phyloP scores from a whole-genome alignment of 2,329 filamentous ascomycete genomes.

The Penicillium sp. region DNA sequence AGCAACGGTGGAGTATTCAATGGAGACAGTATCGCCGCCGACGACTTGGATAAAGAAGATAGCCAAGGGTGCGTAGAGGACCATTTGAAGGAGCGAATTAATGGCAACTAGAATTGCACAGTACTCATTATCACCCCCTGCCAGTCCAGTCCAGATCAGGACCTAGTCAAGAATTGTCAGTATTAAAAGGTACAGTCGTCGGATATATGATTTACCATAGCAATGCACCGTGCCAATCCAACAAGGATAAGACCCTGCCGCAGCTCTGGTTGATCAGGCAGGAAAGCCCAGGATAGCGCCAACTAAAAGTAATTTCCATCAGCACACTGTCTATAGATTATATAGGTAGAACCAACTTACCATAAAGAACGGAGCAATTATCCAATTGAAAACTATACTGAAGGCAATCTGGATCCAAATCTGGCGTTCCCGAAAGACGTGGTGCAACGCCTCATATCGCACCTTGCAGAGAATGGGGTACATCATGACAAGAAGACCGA shows the following conservation, averaged over 20 bases:
- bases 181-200: neutral
- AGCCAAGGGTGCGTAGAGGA: constrained; percentile 66
- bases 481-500: constrained; percentile 88
- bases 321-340: neutral
- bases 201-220: constrained; percentile 62
- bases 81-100: constrained; percentile 71
- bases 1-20: constrained; percentile 66
- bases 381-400: constrained; percentile 75
- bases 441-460: constrained; percentile 69
- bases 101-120: constrained; percentile 75
- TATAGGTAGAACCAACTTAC: constrained; percentile 37
- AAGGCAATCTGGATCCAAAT: constrained; percentile 79
- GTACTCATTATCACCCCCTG: constrained; percentile 74
- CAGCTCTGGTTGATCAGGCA: constrained; percentile 48
- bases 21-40: constrained; percentile 43
- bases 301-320: constrained; percentile 37
- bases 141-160: constrained; percentile 73
- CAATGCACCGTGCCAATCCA: constrained; percentile 79
- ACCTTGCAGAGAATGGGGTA: constrained; percentile 90
- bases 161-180: constrained; percentile 34
- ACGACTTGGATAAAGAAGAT: constrained; percentile 69
- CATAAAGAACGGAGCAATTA: constrained; percentile 79
- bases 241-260: constrained; percentile 72
- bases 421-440: constrained; percentile 55
- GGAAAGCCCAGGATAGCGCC: constrained; percentile 48